Evolutionary conservation across 2,329 filamentous ascomycete species (phyloP), one percentile per base, ranked within the genome.

Genomic region (Fusarium anguioides): DNA sequence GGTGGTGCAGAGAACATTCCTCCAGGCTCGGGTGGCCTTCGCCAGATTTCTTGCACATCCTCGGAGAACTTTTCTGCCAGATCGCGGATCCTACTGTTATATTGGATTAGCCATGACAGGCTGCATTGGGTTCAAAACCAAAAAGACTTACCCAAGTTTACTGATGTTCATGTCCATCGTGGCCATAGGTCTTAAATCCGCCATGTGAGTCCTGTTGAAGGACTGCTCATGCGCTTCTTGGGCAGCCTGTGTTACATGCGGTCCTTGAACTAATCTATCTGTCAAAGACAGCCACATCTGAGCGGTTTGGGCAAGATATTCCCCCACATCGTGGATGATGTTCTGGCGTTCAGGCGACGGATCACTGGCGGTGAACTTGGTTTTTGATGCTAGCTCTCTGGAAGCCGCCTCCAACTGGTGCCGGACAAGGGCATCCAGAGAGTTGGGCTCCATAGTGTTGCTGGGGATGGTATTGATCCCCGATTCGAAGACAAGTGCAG

Each of bases 241-340:
- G 17, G 67, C 66, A 24, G 74, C 73, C 33, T 69, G 63, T n/a
- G 72, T 68, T 44, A 80, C 75, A 56, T 79, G 75, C 23, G 74
- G 69, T 17, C 75, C 77, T 39, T 72, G 62, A 6, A 77, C 64
- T n/a, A 80, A 66, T 33, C 64, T 70, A n/a, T 77, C 74, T 31
- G 77, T 77, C 47, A 80, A 62, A 21, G 64, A 66, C n/a, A 73
- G 71, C 74, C 73, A 78, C 54, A 79, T 66, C 35, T 72, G 53
- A 21, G 78, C 76, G n/a, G 75, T 77, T 24, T 74, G 75, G 27
- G 71, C 68, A 23, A 79, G 61, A 56, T 79, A 80, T 23, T 79
- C 77, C 29, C 78, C 78, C 57, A 79, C 72, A 31, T 79, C 76
- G 29, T 66, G 67, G 39, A 78, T 71, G 48, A 79, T 55, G 37